Evolutionary conservation across 2,329 filamentous ascomycete genomes (phyloP), one percentile per base, ranked within the genome.

Genomic region (Verticillium nonalfalfae): DNA sequence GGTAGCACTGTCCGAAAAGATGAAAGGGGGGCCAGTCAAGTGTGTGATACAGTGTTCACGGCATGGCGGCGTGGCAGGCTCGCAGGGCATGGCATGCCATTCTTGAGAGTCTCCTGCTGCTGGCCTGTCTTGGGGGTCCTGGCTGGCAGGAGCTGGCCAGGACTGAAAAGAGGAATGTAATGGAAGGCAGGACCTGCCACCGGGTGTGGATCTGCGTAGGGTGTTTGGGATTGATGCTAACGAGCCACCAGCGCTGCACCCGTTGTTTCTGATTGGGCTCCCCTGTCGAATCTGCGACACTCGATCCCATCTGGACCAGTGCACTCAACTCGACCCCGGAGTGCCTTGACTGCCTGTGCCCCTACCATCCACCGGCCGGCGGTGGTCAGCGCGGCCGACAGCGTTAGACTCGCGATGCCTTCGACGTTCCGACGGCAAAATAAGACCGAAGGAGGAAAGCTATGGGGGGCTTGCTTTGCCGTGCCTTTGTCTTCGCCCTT

Each of bases 191-290:
- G 45, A 50, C 45, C 18, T 38, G 39, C 57, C 45, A 33, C 38
- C 38, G 57, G 38, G 57, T 50, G 57, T 58, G 57, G 57, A 58
- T 58, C 57, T 50, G 57, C 69, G 67, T 72, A 71, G 70, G 63
- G 59, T 72, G 72, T 74, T 74, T 74, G 72, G 72, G 69, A 71
- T 74, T 74, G 69, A 74, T 70, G 68, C 68, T 60, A 54, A 55
- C 56, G 52, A 54, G 57, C 59, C 59, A 60, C 58, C 45, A 56
- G 35, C 56, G 45, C 45, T 61, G 59, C 64, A 64, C 60, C 60
- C 63, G 63, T 54, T 64, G 64, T 65, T 65, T 65, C 64, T 65
- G 62, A 64, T 64, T 64, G 62, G 64, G 60, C 50, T 58, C 60
- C 55, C 18, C 56, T 45, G 52, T 52, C 58, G 45, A 60, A 60